Conservation (phyloP, 164 flowering plant species). For the Vitis amurensis region DNA sequence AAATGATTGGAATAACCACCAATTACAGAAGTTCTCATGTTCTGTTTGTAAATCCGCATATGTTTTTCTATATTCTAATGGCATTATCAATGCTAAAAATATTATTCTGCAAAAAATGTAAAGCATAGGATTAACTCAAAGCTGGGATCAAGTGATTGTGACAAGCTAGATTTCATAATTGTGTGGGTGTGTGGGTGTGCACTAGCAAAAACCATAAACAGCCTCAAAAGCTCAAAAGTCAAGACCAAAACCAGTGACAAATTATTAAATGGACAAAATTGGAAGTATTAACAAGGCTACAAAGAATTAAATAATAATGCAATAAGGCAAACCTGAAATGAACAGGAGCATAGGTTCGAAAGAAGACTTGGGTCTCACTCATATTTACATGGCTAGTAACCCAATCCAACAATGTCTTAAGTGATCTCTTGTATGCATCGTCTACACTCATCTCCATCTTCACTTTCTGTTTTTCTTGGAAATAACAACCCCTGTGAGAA, state of each 20-base stretch:
- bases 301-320: neutral
- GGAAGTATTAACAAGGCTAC: neutral
- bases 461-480: constrained; percentile 63
- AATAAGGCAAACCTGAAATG: constrained; percentile 66
- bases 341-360: constrained; percentile 67
- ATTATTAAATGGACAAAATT: neutral
- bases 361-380: constrained; percentile 52
- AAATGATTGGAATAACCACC: too few species aligned
- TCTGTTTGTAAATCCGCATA: too few species aligned
- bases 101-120: too few species aligned
- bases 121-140: too few species aligned
- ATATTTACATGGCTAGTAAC: constrained; percentile 41
- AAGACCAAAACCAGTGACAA: neutral
- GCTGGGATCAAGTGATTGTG: neutral
- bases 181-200: too few species aligned
- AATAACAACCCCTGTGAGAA: constrained; percentile 66
- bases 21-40: too few species aligned
- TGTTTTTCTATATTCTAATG: too few species aligned
- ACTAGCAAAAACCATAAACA: neutral
- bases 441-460: constrained; percentile 64
- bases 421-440: constrained; percentile 49
- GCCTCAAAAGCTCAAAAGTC: neutral
- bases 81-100: too few species aligned
- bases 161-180: neutral
- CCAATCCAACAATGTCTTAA: constrained; percentile 59